Base-by-base conservation (phyloP, 148 eudicot genomes). In the Amaranthus hypochondriacus region DNA sequence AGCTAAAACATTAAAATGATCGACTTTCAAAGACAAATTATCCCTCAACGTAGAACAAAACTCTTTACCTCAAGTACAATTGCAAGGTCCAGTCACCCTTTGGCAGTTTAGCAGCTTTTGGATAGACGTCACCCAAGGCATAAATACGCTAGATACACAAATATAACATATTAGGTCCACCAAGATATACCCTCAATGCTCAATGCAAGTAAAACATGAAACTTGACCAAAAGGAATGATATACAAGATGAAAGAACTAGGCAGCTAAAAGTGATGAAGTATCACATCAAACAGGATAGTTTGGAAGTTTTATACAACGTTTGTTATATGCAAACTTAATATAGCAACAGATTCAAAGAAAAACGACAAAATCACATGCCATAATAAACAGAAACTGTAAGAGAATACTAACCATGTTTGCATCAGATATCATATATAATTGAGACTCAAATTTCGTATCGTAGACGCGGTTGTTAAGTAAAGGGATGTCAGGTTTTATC, bases 391-490 rank as follows among this genome's bases (percentile, higher is more conserved):
- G 44, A 15, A 11, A 69, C 11, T 63, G 46, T 76, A 18, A 65
- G 49, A 51, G 43, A 75, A 49, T 66, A 5, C 78, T 64, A 76
- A 96, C 99, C 97, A 90, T 96, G 86, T 96, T 96, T 47, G 89
- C 76, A 86, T 96, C 99, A 62, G 90, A 89, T 75, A 96, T 96
- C 96, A 90, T 92, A 77, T 92, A 92, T 77, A 96, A 96, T 69
- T 96, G 99, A 62, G 99, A 96, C 87, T 96, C 99, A 75, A 96
- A 96, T 54, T 90, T 90, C 73, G 88, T 96, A 69, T 96, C 99
- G 73, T 96, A 96, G 65, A 92, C 85, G 7, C 99, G 96, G 81
- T 90, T 87, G 83, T 96, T 96, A 51, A 96, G 93, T 56, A 90
- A 84, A 66, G 97, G 99, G 57, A 95, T 84, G 72, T 86, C 86